phyloP scores from a whole-genome alignment of 2,329 filamentous ascomycete genomes.

The Cladobotryum mycophilum region DNA sequence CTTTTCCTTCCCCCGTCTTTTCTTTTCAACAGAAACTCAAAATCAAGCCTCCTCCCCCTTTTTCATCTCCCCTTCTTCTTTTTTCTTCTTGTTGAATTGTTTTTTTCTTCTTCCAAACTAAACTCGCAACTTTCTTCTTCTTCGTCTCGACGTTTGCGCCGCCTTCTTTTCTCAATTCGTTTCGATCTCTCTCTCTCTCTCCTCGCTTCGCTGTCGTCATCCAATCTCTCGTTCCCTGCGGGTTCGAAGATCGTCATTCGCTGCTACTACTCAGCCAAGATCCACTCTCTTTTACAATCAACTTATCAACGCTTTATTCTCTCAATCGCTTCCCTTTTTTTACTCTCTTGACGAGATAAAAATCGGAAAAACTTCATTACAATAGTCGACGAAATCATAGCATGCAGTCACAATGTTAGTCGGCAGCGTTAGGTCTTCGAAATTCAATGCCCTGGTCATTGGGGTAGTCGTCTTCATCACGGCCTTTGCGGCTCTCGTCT shows the following conservation, averaged over 20 bases:
- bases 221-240: background rate
- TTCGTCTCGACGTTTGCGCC: too few relatives aligned
- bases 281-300: constrained; percentile 4
- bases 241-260: constrained; percentile 7
- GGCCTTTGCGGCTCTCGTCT: constrained; percentile 26
- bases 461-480: constrained; percentile 27
- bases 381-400: constrained; percentile 3
- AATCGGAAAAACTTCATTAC: background rate
- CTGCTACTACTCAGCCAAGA: background rate
- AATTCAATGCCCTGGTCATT: constrained; percentile 23
- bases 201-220: background rate
- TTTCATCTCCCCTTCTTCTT: background rate
- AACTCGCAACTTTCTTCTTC: too few relatives aligned
- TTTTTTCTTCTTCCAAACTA: background rate
- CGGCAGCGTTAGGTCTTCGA: constrained; percentile 24
- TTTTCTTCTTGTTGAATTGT: background rate
- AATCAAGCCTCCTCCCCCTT: background rate
- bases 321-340: background rate
- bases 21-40: too few relatives aligned
- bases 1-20: background rate
- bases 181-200: too few relatives aligned
- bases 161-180: too few relatives aligned
- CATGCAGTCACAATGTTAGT: constrained; percentile 25
- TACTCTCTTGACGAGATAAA: too few relatives aligned
- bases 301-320: background rate